Base-by-base conservation (phyloP, 768 basidiomycete species). In the Paxillus involutus region DNA sequence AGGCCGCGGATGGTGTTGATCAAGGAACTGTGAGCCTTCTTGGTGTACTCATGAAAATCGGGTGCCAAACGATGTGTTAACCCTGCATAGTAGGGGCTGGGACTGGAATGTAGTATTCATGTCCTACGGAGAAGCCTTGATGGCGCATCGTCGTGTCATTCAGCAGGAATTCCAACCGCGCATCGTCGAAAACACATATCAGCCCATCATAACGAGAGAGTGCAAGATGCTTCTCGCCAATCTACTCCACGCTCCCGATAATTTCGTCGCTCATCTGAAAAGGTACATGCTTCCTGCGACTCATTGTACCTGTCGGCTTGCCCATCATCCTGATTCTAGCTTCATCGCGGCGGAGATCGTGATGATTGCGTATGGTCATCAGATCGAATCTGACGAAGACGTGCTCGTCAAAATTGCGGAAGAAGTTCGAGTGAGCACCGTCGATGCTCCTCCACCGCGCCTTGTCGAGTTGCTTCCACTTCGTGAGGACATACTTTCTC, bases 351-450 rank as follows among this genome's bases (percentile, higher is more conserved):
- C 21, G 21, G 21, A 21, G 21, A 53, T 71, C 30, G 67, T 76
- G 47, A 63, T 64, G 37, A 60, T 72, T n/a, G 62, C 64, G 0
- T 77, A 77, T 51, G 75, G 76, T 4, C 70, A 74, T 49, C 62
- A 72, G 29, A 63, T 72, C 32, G 44, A 66, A 44, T 35, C 63
- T 7, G 62, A 63, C 29, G 58, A 74, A 16, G 75, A 77, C 44
- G 64, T 59, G 36, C 72, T 71, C 53, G 53, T 73, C 41, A 47
- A 36, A 16, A 47, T 67, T 12, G 69, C 63, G 5, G 59, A 69
- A 19, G 54, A 55, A 12, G 63, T 66, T 32, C 44, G 64, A 33
- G 47, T 49, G n/a, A 29, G 35, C 49, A 32, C 35, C 17, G 10
- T 36, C 7, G 19, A 33, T 11, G 24, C 43, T 29, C 30, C 30